phyloP scores from a whole-genome alignment of 208 protist genomes.

The Leishmania aethiopica region DNA sequence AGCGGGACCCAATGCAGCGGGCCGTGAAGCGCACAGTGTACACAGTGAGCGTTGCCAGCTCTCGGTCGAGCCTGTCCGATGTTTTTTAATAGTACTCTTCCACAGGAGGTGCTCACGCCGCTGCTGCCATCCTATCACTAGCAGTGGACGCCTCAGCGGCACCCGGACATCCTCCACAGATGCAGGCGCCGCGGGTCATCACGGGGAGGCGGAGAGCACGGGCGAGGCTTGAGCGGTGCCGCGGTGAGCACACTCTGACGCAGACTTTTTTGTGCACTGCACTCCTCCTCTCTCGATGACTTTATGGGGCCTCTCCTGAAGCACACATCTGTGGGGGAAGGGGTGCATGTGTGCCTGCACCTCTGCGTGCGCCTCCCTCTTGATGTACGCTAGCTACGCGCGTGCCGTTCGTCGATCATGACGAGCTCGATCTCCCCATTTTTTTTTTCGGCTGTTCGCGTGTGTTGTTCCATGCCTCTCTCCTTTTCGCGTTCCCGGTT shows the following conservation, averaged over 20 bases:
- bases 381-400: background rate
- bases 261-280: background rate
- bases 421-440: background rate
- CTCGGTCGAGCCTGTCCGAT: background rate
- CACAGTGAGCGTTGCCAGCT: background rate
- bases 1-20: conserved; percentile 21
- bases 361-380: background rate
- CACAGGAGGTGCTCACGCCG: background rate
- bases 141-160: background rate
- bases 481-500: too few relatives aligned
- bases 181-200: background rate
- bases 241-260: background rate
- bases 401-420: background rate
- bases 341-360: background rate
- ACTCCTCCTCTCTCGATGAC: background rate
- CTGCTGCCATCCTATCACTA: background rate
- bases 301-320: background rate
- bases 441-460: background rate
- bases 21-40: conserved; percentile 38
- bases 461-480: background rate
- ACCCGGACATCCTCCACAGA: background rate
- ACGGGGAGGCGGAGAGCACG: background rate
- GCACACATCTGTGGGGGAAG: background rate
- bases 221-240: background rate
- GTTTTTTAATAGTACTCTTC: background rate